Evolutionary conservation across 1,284 basidiomycete genomes (phyloP).

Genomic region (Irpex sp.): DNA sequence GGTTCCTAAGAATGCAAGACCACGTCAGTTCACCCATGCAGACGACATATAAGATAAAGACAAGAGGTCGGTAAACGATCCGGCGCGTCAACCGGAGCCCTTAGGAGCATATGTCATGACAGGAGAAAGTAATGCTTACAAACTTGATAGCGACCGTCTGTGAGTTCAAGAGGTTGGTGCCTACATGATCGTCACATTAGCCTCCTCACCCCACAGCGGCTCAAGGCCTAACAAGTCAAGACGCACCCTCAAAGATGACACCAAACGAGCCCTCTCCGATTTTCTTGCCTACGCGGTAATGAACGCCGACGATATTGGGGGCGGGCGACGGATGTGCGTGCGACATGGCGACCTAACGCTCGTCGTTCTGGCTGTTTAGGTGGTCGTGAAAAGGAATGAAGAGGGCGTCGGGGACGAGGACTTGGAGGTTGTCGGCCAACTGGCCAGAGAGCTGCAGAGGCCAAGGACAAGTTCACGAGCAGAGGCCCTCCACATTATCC

Average conservation of each 20-base stretch:
- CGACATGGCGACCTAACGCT: conserved; percentile 35
- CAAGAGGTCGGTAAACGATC: too few relatives aligned
- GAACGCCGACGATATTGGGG: conserved; percentile 70
- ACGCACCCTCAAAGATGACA: conserved; percentile 86
- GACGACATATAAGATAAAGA: not conserved
- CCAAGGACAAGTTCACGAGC: conserved; percentile 2
- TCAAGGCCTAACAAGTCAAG: conserved; percentile 7
- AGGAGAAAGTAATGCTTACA: conserved; percentile 48
- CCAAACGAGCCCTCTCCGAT: conserved; percentile 86
- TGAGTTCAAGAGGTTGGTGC: conserved; percentile 92
- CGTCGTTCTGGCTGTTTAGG: not conserved
- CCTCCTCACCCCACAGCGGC: not conserved
- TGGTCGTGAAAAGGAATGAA: conserved; percentile 47
- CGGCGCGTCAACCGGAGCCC: not conserved
- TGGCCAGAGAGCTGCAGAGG: conserved; percentile 10
- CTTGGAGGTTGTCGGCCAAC: conserved; percentile 14
- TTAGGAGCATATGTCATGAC: not conserved
- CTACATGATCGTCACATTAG: conserved; percentile 36
- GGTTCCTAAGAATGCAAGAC: conserved; percentile 63
- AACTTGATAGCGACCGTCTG: conserved; percentile 98
- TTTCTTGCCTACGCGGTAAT: conserved; percentile 84
- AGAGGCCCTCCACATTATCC: conserved; percentile 1
- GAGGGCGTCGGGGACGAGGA: conserved; percentile 29
- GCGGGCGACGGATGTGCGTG: conserved; percentile 51
- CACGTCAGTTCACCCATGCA: not conserved